phyloP scores from a whole-genome alignment of 2,329 filamentous ascomycete species.

The Microsporum canis region DNA sequence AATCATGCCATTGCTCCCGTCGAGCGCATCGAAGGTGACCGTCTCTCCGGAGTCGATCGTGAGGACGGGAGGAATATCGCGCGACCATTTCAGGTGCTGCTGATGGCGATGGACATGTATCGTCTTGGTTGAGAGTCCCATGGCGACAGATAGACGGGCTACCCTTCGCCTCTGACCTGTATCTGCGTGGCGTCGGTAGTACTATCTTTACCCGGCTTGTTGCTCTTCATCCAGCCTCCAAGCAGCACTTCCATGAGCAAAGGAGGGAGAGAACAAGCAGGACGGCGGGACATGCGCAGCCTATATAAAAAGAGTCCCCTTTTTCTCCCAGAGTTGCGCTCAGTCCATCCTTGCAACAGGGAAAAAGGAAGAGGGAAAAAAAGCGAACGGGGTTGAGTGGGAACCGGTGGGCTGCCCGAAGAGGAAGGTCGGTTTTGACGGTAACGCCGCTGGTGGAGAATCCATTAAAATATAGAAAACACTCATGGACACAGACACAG shows the following conservation, averaged over 20 bases:
- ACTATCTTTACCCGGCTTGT: not conserved
- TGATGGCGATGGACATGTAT: slow-evolving; percentile 27
- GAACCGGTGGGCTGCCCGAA: slow-evolving; percentile 2
- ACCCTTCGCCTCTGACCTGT: not conserved
- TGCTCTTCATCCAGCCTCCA: not conserved
- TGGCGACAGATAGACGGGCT: slow-evolving; percentile 3
- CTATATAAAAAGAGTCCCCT: not conserved
- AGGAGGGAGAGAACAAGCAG: not conserved
- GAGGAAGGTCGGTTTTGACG: slow-evolving; percentile 2
- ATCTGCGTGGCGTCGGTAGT: not conserved
- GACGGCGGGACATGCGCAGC: not conserved
- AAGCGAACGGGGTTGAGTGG: not conserved
- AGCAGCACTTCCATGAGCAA: not conserved
- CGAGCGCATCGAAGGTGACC: slow-evolving; percentile 40
- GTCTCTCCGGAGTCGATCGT: slow-evolving; percentile 39
- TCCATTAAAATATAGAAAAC: too few species aligned
- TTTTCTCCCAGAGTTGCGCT: not conserved
- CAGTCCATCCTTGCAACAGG: not conserved
- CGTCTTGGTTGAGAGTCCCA: slow-evolving; percentile 21
- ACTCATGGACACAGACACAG: not conserved
- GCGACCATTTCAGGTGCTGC: slow-evolving; percentile 41
- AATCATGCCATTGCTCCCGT: slow-evolving; percentile 43
- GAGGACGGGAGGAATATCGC: slow-evolving; percentile 34
- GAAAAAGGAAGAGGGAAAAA: not conserved
- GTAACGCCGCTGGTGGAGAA: not conserved